Conservation (phyloP, 441 rosid genomes). For the Arabidopsis lyrata region DNA sequence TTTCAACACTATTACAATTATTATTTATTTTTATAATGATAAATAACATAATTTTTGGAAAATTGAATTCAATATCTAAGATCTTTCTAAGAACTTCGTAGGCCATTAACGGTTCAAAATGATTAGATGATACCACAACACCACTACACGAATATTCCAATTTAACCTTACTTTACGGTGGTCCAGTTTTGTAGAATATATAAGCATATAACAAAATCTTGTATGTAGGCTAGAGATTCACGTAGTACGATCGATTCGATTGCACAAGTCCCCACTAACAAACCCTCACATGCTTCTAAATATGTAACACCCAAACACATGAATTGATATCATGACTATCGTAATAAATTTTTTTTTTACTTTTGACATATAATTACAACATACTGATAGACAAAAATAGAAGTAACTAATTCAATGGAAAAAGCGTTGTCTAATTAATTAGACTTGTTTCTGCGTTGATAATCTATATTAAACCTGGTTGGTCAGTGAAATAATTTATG, state of each 20-base stretch:
- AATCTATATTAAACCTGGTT: not conserved
- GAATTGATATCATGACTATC: not conserved
- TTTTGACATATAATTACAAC: slow-evolving; percentile 3
- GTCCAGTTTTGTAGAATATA: not conserved
- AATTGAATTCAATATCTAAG: slow-evolving; percentile 17
- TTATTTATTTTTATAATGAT: not conserved
- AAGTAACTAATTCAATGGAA: not conserved
- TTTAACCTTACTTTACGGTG: slow-evolving; percentile 6
- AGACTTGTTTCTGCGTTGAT: slow-evolving; percentile 13
- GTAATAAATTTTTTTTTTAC: not conserved
- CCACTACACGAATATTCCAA: slow-evolving; percentile 3
- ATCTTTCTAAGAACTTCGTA: slow-evolving; percentile 39
- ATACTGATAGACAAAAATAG: slow-evolving; percentile 1
- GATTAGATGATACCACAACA: slow-evolving; percentile 6
- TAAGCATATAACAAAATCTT: not conserved
- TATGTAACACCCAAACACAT: not conserved
- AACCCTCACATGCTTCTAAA: slow-evolving; percentile 6
- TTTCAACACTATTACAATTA: slow-evolving; percentile 29
- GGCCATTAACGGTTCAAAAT: slow-evolving; percentile 22
- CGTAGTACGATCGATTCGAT: not conserved
- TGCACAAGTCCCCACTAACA: not conserved
- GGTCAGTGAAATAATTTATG: slow-evolving; percentile 20
- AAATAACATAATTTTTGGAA: not conserved
- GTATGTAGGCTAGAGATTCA: not conserved
- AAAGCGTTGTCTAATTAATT: not conserved